Evolutionary conservation across 345 rosid species (phyloP).

Genomic region (Streptanthus diversifolius): DNA sequence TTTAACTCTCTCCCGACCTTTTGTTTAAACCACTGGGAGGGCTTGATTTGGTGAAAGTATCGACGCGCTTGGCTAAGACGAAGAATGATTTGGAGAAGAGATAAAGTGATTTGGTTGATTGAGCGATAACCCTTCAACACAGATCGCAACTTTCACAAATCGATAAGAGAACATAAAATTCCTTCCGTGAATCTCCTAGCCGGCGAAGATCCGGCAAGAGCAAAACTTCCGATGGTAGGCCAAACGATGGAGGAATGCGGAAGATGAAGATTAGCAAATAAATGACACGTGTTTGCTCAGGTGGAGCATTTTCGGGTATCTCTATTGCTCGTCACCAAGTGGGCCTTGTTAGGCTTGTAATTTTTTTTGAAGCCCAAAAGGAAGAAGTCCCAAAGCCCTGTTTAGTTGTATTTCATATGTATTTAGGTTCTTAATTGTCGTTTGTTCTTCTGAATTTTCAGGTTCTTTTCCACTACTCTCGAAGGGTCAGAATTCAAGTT

Average conservation of each 20-base stretch:
- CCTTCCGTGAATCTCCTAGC: background rate
- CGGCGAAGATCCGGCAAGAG: background rate
- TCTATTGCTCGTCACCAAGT: background rate
- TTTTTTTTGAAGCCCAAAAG: background rate
- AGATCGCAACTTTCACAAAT: background rate
- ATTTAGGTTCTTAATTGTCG: too few relatives aligned
- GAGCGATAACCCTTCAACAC: background rate
- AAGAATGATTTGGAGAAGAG: background rate
- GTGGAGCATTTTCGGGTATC: background rate
- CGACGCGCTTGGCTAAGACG: too few relatives aligned
- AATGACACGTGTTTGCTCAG: background rate
- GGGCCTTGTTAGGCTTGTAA: background rate
- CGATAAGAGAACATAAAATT: background rate
- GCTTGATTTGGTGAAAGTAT: too few relatives aligned
- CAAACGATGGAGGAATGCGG: too few relatives aligned
- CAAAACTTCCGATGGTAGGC: background rate
- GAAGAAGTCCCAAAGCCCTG: background rate
- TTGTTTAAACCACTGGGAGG: too few relatives aligned
- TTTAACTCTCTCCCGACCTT: too few relatives aligned
- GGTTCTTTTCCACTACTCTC: too few relatives aligned
- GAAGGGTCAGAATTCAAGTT: too few relatives aligned
- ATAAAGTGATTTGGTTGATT: background rate
- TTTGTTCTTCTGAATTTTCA: too few relatives aligned
- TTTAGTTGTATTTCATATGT: too few relatives aligned
- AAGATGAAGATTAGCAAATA: background rate